Conservation (phyloP, 2,329 filamentous ascomycete species). For the Cladosporium sp. region DNA sequence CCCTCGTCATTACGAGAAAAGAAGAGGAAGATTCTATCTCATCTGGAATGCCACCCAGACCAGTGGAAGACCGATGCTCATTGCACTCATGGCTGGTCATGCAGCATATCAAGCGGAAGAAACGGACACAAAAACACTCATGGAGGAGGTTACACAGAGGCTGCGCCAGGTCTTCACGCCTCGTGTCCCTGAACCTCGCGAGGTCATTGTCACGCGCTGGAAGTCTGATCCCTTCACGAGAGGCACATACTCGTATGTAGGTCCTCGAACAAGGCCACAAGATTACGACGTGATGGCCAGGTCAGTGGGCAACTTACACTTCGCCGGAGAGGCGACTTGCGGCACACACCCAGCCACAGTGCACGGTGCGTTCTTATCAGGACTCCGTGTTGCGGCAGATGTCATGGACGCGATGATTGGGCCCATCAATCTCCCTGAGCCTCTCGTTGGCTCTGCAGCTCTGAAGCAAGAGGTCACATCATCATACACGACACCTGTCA, state of each 20-base stretch:
- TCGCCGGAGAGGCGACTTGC: conserved; percentile 94
- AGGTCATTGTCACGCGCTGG: conserved; percentile 91
- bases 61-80: conserved; percentile 75
- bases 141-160: conserved; percentile 75
- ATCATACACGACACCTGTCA: not conserved
- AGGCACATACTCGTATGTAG: conserved; percentile 93
- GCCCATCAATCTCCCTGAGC: conserved; percentile 70
- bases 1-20: conserved; percentile 72
- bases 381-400: conserved; percentile 82
- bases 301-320: conserved; percentile 80
- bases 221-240: conserved; percentile 84
- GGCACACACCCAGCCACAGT: conserved; percentile 95
- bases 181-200: conserved; percentile 69
- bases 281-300: conserved; percentile 92
- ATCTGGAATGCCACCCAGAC: conserved; percentile 96
- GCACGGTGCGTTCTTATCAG: conserved; percentile 92
- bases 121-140: conserved; percentile 68
- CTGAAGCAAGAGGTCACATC: conserved; percentile 40
- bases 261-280: conserved; percentile 71
- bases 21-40: conserved; percentile 89
- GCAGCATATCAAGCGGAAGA: conserved; percentile 84
- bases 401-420: conserved; percentile 77
- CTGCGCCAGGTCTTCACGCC: conserved; percentile 68
- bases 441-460: conserved; percentile 60
- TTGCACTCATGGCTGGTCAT: conserved; percentile 93